Percentiles rank a stretch among this genome's conserved stretches.
Conservation (phyloP, 164 flowering plant genomes). For the Stephania cephalantha region DNA sequence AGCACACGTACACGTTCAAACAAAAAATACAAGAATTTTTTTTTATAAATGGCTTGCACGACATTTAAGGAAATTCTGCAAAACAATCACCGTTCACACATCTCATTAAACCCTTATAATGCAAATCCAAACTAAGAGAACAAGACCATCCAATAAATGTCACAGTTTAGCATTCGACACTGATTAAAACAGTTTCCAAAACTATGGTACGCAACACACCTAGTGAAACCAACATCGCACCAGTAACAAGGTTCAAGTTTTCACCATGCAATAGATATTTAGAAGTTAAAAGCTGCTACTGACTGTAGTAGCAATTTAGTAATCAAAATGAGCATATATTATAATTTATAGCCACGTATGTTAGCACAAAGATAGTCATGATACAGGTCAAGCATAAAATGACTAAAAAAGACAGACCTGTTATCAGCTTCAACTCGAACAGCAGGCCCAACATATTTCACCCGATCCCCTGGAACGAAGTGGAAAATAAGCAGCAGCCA, state of each 20-base stretch:
- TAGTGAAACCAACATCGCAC: no score
- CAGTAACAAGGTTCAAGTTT: no score
- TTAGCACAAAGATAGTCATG: neutral
- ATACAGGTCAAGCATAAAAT: constrained; percentile 2
- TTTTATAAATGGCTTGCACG: neutral
- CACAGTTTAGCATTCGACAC: neutral
- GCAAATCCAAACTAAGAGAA: neutral
- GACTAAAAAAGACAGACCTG: constrained; percentile 38
- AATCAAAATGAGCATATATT: neutral
- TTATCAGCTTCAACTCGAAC: constrained; percentile 41
- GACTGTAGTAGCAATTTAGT: neutral
- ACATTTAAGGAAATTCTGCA: neutral
- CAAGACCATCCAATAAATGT: neutral
- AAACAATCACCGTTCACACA: neutral
- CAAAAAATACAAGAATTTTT: neutral
- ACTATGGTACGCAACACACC: no score
- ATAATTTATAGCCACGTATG: no score
- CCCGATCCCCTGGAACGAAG: constrained; percentile 60
- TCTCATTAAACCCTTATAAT: neutral
- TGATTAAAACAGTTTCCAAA: neutral
- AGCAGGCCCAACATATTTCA: constrained; percentile 72
- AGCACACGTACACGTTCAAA: neutral
- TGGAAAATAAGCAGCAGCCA: neutral
- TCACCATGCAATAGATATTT: no score
- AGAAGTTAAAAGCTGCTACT: neutral